Evolutionary conservation across 2,329 filamentous ascomycete genomes (phyloP).

Genomic region (Monosporascus sp.): DNA sequence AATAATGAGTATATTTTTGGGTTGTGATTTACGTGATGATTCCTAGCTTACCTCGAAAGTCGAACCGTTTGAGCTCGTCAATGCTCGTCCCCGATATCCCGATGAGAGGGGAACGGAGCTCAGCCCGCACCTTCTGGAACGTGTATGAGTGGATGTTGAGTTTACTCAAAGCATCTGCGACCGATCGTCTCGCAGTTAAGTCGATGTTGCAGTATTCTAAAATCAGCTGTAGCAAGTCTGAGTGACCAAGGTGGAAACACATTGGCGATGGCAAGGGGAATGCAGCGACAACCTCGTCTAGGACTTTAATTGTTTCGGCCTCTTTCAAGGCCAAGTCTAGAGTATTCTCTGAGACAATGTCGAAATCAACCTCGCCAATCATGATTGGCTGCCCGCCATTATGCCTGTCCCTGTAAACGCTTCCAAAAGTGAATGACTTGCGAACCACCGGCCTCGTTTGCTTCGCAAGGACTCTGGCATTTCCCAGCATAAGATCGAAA

Average conservation of each 20-base stretch:
- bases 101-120: conserved; percentile 74
- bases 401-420: conserved; percentile 74
- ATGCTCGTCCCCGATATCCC: conserved; percentile 84
- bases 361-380: conserved; percentile 90
- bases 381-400: conserved; percentile 77
- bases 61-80: conserved; percentile 84
- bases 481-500: conserved; percentile 84
- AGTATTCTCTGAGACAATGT: conserved; percentile 81
- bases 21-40: neutral
- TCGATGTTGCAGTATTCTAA: conserved; percentile 85
- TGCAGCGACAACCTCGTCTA: conserved; percentile 81
- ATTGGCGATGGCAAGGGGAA: conserved; percentile 75
- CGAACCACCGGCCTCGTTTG: conserved; percentile 57
- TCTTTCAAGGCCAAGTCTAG: conserved; percentile 84
- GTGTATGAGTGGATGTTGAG: conserved; percentile 76
- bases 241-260: conserved; percentile 89
- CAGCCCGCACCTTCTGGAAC: conserved; percentile 77
- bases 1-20: conserved; percentile 7
- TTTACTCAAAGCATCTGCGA: conserved; percentile 80
- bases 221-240: conserved; percentile 78
- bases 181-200: conserved; percentile 57
- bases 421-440: conserved; percentile 81
- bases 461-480: conserved; percentile 78
- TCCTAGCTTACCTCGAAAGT: conserved; percentile 65
- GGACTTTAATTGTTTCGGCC: conserved; percentile 86